A percentile compares a stretch with the other conserved stretches of the same genome.
These are phyloP conservation scores for Aspergillus ostianus DNA, from an alignment of 495 filamentous ascomycete genomes.

Conservation along the genomic window DNA sequence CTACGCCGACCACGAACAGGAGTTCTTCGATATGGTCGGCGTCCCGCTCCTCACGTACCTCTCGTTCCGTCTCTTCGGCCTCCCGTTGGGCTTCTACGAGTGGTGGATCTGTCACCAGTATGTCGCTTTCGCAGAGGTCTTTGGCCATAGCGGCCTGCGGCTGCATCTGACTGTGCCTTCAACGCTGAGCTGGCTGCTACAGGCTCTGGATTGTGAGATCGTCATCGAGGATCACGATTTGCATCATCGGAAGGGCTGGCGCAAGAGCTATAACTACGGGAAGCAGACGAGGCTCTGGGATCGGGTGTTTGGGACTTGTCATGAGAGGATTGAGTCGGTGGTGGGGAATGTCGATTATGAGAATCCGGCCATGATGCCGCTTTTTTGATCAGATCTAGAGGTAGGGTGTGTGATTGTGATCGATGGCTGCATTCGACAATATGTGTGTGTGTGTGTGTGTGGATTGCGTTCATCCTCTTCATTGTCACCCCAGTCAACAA, in stretches of 20 bases:
- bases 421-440: no score
- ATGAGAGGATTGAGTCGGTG: constrained; percentile 35
- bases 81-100: constrained; percentile 44
- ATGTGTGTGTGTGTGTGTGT: no score
- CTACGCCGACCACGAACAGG: constrained; percentile 44
- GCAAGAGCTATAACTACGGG: constrained; percentile 45
- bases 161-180: constrained; percentile 35
- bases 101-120: constrained; percentile 47
- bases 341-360: constrained; percentile 38
- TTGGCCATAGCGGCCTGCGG: constrained; percentile 39
- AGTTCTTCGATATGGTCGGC: constrained; percentile 45
- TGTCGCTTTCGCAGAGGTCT: constrained; percentile 40
- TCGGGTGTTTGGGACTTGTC: constrained; percentile 39
- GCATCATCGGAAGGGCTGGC: constrained; percentile 45
- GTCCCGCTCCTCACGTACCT: constrained; percentile 38
- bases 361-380: constrained; percentile 24
- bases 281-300: constrained; percentile 47
- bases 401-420: no score
- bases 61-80: constrained; percentile 29
- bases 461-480: no score
- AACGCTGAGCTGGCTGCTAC: constrained; percentile 37
- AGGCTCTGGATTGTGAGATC: constrained; percentile 35
- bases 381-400: constrained; percentile 6
- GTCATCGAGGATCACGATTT: constrained; percentile 46
- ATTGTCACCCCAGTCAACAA: no score